A percentile compares a stretch with the other conserved stretches of the same genome.
phyloP scores from a whole-genome alignment of 768 basidiomycete species.

The Serendipita sp. region DNA sequence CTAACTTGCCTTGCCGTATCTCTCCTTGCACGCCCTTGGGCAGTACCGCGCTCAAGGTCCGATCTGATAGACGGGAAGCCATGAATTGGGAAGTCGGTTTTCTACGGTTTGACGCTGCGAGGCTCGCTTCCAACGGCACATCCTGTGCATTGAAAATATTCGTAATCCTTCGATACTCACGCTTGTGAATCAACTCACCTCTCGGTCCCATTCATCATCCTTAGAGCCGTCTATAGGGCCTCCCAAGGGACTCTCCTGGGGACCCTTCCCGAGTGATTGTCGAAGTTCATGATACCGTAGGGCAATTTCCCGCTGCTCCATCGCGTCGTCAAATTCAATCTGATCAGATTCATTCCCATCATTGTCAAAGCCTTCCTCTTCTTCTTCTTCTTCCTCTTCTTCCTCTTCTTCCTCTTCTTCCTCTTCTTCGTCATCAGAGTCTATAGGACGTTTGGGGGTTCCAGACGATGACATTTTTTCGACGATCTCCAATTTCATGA shows the following conservation, averaged over 20 bases:
- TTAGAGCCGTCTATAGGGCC: background rate
- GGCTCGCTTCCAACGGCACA: background rate
- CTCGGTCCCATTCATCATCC: conserved; percentile 1
- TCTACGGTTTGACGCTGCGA: background rate
- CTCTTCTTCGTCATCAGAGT: conserved; percentile 2
- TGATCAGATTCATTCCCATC: background rate
- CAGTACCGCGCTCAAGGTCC: background rate
- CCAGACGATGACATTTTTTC: background rate
- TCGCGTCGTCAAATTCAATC: background rate
- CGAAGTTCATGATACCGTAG: conserved; percentile 4
- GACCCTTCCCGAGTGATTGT: background rate
- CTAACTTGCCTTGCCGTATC: background rate
- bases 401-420: background rate
- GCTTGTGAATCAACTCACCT: background rate
- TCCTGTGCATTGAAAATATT: background rate
- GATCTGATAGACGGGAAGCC: background rate
- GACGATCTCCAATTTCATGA: conserved; percentile 1
- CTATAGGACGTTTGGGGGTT: background rate
- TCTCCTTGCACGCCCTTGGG: background rate
- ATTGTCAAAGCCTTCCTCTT: background rate
- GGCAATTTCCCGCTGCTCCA: background rate
- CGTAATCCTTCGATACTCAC: background rate
- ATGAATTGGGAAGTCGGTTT: background rate
- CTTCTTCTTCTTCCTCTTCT: background rate
- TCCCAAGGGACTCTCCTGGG: background rate